These are phyloP conservation scores for Zea mays DNA, from an alignment of 176 grass and related monocot genomes.

Conservation along the genomic window DNA sequence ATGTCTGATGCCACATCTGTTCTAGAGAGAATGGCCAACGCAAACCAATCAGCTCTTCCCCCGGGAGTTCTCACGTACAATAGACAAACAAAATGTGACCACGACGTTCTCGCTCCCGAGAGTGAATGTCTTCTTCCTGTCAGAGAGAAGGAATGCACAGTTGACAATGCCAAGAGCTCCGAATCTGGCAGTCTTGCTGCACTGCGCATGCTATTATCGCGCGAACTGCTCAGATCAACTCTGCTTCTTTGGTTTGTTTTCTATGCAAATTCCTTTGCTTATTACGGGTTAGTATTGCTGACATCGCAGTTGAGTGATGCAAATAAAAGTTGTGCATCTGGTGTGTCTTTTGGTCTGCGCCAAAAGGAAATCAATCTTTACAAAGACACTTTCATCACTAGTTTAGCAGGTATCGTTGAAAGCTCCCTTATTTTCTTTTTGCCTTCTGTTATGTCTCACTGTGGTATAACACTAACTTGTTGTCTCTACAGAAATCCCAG, in stretches of 20 bases:
- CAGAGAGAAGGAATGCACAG: slow-evolving; percentile 23
- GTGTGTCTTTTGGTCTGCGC: slow-evolving; percentile 4
- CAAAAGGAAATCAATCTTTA: slow-evolving; percentile 49
- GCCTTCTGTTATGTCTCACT: neutral
- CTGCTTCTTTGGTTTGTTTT: slow-evolving; percentile 83
- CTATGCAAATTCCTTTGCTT: slow-evolving; percentile 80
- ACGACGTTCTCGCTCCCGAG: slow-evolving; percentile 38
- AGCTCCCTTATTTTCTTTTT: neutral
- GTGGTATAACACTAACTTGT: neutral
- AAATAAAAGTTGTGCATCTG: slow-evolving; percentile 49
- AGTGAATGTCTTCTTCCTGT: slow-evolving; percentile 37
- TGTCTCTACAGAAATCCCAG: slow-evolving; percentile 57
- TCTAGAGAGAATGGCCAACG: slow-evolving; percentile 70
- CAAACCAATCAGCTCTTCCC: slow-evolving; percentile 59
- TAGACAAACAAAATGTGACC: slow-evolving; percentile 36
- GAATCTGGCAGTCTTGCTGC: slow-evolving; percentile 40
- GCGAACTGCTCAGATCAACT: slow-evolving; percentile 60
- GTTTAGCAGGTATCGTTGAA: slow-evolving; percentile 58
- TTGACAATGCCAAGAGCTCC: slow-evolving; percentile 25
- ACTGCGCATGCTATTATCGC: slow-evolving; percentile 53
- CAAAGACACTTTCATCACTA: slow-evolving; percentile 75
- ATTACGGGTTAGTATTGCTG: slow-evolving; percentile 82
- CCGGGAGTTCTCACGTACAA: slow-evolving; percentile 57
- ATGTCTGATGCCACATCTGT: slow-evolving; percentile 55
- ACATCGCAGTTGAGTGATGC: slow-evolving; percentile 58